These are phyloP conservation scores for Trichoderma sp. DNA, from an alignment of 2,329 filamentous ascomycete species.

Conservation along the genomic window DNA sequence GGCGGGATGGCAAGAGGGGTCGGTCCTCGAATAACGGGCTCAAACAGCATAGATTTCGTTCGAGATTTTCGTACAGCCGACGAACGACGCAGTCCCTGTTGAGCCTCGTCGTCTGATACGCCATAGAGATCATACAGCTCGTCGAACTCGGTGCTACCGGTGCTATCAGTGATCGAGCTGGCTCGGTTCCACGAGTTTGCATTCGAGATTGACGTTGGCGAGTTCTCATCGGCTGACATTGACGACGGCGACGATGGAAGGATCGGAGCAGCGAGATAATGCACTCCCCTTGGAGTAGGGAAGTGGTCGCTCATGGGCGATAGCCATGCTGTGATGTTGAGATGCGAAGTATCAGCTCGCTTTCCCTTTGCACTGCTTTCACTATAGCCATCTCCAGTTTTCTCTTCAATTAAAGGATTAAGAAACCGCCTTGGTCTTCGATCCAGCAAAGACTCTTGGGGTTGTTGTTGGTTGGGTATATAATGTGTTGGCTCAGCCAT, in stretches of 20 bases:
- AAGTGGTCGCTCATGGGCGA: constrained; percentile 68
- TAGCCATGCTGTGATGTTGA: constrained; percentile 62
- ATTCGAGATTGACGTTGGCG: constrained; percentile 59
- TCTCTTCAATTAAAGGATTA: constrained; percentile 70
- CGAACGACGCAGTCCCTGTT: constrained; percentile 35
- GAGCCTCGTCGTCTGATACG: constrained; percentile 60
- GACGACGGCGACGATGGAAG: constrained; percentile 65
- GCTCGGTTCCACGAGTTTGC: constrained; percentile 65
- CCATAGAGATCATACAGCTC: constrained; percentile 88
- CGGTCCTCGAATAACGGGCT: constrained; percentile 43
- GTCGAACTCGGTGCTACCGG: constrained; percentile 75
- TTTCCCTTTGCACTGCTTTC: constrained; percentile 33
- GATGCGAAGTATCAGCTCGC: constrained; percentile 44
- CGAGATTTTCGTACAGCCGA: constrained; percentile 47
- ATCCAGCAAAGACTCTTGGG: constrained; percentile 59
- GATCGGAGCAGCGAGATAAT: constrained; percentile 66
- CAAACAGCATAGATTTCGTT: constrained; percentile 40
- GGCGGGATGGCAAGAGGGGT: constrained; percentile 58
- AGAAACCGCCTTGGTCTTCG: constrained; percentile 57
- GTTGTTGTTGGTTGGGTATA: constrained; percentile 44
- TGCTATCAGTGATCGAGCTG: constrained; percentile 66
- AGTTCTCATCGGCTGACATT: constrained; percentile 56
- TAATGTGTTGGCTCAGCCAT: constrained; percentile 51
- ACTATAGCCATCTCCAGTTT: constrained; percentile 46
- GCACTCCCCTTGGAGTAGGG: constrained; percentile 69